A percentile compares a stretch with the other conserved stretches of the same genome.
Evolutionary conservation across 345 rosid genomes (phyloP).

Genomic region (Salix udensis): DNA sequence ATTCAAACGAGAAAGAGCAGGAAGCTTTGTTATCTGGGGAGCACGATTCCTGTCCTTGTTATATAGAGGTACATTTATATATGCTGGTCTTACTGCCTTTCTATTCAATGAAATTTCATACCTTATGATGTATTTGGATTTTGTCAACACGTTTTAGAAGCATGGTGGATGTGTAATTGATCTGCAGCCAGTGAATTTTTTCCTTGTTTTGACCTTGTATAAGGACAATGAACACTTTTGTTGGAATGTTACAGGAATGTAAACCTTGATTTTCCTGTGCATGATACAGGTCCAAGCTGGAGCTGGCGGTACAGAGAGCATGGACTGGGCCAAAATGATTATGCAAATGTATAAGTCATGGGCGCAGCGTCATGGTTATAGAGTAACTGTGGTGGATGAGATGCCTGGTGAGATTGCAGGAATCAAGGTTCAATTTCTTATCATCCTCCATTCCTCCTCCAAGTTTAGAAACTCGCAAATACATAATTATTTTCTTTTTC

Average conservation of each 20-base stretch:
- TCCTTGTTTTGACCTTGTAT: not conserved
- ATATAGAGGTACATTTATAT: slow-evolving; percentile 57
- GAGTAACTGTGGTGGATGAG: slow-evolving; percentile 71
- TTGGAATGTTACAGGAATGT: not conserved
- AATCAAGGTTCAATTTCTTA: slow-evolving; percentile 67
- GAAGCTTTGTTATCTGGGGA: slow-evolving; percentile 84
- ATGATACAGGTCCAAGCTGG: slow-evolving; percentile 85
- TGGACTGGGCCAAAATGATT: slow-evolving; percentile 96
- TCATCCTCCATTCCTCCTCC: not conserved
- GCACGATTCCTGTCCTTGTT: slow-evolving; percentile 76
- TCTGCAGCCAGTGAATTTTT: not conserved
- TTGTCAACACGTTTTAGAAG: not conserved
- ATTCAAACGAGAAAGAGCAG: slow-evolving; percentile 78
- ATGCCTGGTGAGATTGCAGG: slow-evolving; percentile 92
- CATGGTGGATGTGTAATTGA: not conserved
- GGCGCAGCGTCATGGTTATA: slow-evolving; percentile 66
- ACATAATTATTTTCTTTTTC: not conserved
- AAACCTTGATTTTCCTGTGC: slow-evolving; percentile 6
- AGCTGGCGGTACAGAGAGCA: slow-evolving; percentile 98
- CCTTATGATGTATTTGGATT: not conserved
- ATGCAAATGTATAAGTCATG: slow-evolving; percentile 87
- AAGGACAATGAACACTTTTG: not conserved
- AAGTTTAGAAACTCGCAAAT: not conserved
- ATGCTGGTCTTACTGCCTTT: not conserved
- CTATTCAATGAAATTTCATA: slow-evolving; percentile 10